These are phyloP conservation scores for Russula dissimulans DNA, from an alignment of 768 basidiomycete genomes.

Conservation along the genomic window DNA sequence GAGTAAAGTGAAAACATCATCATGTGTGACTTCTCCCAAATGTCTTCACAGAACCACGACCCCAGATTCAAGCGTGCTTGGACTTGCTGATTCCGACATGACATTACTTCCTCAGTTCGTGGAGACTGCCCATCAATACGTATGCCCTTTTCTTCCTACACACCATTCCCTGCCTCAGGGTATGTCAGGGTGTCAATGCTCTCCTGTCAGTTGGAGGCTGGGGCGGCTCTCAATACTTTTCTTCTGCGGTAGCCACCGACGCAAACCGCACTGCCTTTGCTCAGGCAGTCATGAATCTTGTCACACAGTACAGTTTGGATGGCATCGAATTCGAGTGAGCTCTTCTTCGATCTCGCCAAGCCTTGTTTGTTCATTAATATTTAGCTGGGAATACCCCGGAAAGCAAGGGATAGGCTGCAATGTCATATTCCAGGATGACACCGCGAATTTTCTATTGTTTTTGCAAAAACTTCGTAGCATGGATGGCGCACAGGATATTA, in stretches of 20 bases:
- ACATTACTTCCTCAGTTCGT: constrained; percentile 51
- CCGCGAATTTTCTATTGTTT: constrained; percentile 69
- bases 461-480: constrained; percentile 55
- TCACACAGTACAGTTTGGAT: constrained; percentile 41
- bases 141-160: constrained; percentile 17
- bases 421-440: constrained; percentile 44
- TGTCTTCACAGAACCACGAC: constrained; percentile 27
- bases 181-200: constrained; percentile 43
- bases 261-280: constrained; percentile 55
- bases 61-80: constrained; percentile 25
- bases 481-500: constrained; percentile 45
- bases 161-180: background rate
- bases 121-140: constrained; percentile 30
- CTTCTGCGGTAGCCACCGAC: constrained; percentile 45
- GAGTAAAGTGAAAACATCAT: constrained; percentile 17
- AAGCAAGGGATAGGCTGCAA: constrained; percentile 64
- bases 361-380: background rate
- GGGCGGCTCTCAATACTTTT: constrained; percentile 56
- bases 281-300: constrained; percentile 44
- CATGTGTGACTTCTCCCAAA: too few species aligned
- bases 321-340: constrained; percentile 41
- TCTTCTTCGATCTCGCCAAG: background rate
- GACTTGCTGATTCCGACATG: constrained; percentile 36
- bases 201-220: constrained; percentile 62
- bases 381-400: constrained; percentile 86